A percentile compares a stretch with the other conserved stretches of the same genome.
phyloP scores from a whole-genome alignment of 2,329 filamentous ascomycete species.

The Cucurbitaria berberidis region DNA sequence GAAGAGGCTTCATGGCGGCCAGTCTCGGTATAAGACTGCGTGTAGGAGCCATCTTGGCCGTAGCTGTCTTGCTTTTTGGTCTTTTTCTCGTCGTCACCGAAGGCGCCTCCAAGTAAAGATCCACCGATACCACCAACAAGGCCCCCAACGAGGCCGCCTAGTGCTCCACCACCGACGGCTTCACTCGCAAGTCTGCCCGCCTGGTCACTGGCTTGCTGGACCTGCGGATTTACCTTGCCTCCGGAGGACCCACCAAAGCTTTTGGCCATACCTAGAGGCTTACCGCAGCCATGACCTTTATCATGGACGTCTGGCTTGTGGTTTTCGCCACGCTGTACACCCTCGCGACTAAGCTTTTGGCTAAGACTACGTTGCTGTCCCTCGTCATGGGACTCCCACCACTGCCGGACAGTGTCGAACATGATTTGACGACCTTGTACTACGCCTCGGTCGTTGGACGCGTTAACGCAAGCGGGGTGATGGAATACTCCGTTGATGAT shows the following conservation, averaged over 20 bases:
- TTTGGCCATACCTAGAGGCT: conserved; percentile 78
- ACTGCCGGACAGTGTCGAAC: conserved; percentile 79
- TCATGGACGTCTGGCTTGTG: conserved; percentile 87
- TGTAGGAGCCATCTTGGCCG: conserved; percentile 66
- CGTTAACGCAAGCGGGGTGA: conserved; percentile 78
- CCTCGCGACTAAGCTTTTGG: conserved; percentile 75
- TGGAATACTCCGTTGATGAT: conserved; percentile 86
- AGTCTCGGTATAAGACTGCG: conserved; percentile 66
- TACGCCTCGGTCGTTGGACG: conserved; percentile 70
- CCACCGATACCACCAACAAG: conserved; percentile 65
- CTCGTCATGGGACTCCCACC: conserved; percentile 74
- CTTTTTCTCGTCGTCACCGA: conserved; percentile 61
- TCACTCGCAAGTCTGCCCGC: conserved; percentile 63
- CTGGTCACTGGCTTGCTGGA: conserved; percentile 42
- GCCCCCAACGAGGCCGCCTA: conserved; percentile 74
- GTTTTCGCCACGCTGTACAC: conserved; percentile 78
- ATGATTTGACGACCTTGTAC: conserved; percentile 75
- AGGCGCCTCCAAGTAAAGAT: conserved; percentile 68
- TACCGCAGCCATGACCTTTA: conserved; percentile 83
- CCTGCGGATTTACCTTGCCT: conserved; percentile 48
- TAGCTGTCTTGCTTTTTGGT: conserved; percentile 61
- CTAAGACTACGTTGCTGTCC: conserved; percentile 70
- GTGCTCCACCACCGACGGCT: conserved; percentile 67
- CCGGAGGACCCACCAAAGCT: conserved; percentile 45
- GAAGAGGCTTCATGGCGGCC: conserved; percentile 55